phyloP scores from a whole-genome alignment of 768 basidiomycete genomes.

The button mushroom (Agaricus bisporus) region DNA sequence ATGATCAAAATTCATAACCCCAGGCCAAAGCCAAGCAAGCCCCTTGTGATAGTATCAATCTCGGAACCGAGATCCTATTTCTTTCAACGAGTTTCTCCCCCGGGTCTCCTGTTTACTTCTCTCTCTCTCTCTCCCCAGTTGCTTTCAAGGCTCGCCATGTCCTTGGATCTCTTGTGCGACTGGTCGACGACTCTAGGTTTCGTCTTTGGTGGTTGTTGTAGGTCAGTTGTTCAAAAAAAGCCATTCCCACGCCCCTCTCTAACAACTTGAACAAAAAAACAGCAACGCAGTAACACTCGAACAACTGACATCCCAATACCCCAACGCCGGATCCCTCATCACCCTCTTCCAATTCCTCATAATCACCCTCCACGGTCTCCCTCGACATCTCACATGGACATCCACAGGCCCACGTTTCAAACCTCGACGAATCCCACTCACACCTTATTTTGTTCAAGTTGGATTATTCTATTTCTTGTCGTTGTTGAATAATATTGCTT shows the following conservation, averaged over 20 bases:
- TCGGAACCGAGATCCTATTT: no score
- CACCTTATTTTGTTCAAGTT: conserved; percentile 74
- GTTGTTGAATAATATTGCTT: conserved; percentile 86
- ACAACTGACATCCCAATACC: conserved; percentile 60
- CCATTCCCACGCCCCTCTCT: conserved; percentile 24
- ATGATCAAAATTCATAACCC: no score
- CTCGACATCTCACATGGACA: conserved; percentile 50
- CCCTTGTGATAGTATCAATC: not conserved
- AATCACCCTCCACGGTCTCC: conserved; percentile 70
- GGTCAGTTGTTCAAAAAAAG: conserved; percentile 18
- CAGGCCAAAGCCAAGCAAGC: not conserved
- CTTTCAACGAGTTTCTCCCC: no score
- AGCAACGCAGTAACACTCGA: conserved; percentile 81
- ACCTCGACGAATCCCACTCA: conserved; percentile 62
- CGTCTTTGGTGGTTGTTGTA: conserved; percentile 87
- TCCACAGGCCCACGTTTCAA: conserved; percentile 48
- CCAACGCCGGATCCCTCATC: conserved; percentile 73
- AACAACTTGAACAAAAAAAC: not conserved
- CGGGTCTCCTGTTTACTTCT: not conserved
- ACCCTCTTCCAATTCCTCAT: conserved; percentile 84
- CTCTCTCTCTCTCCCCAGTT: not conserved
- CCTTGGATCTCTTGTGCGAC: not conserved
- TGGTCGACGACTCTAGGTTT: conserved; percentile 67
- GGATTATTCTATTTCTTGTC: conserved; percentile 75
- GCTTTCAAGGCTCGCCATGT: not conserved